Conservation (phyloP, 2,329 filamentous ascomycete genomes). For the Penicillium sp. region DNA sequence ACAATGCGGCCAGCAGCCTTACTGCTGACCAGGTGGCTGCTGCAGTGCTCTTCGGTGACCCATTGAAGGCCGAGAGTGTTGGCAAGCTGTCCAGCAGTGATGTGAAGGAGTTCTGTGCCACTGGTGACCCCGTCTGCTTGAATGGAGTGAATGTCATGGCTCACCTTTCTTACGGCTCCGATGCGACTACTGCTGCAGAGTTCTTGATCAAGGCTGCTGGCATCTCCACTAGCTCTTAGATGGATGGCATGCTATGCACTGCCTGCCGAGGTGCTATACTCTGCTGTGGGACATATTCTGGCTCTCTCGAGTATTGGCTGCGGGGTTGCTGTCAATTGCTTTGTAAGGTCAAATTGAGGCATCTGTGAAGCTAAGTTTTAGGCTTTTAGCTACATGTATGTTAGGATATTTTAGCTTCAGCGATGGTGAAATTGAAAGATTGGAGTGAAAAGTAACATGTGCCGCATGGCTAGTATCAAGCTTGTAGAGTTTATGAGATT, state of each 20-base stretch:
- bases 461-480: not conserved
- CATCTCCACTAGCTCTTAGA: slow-evolving; percentile 1
- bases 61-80: slow-evolving; percentile 42
- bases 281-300: not conserved
- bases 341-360: not conserved
- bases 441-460: not conserved
- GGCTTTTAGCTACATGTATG: not conserved
- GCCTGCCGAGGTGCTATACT: not conserved
- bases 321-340: not conserved
- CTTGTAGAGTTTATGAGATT: not conserved
- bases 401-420: not conserved
- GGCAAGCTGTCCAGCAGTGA: slow-evolving; percentile 43
- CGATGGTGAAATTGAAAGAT: not conserved
- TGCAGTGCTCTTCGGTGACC: slow-evolving; percentile 50
- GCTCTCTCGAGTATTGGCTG: not conserved
- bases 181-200: slow-evolving; percentile 39
- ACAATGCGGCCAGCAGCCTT: slow-evolving; percentile 33
- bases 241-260: not conserved
- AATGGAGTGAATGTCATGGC: slow-evolving; percentile 46
- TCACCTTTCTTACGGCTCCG: slow-evolving; percentile 42
- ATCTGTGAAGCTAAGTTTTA: not conserved
- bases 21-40: slow-evolving; percentile 38
- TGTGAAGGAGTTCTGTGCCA: slow-evolving; percentile 51
- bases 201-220: slow-evolving; percentile 36
- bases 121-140: slow-evolving; percentile 54